Evolutionary conservation across 2,329 filamentous ascomycete genomes (phyloP).

Genomic region (Fusarium devonianum): DNA sequence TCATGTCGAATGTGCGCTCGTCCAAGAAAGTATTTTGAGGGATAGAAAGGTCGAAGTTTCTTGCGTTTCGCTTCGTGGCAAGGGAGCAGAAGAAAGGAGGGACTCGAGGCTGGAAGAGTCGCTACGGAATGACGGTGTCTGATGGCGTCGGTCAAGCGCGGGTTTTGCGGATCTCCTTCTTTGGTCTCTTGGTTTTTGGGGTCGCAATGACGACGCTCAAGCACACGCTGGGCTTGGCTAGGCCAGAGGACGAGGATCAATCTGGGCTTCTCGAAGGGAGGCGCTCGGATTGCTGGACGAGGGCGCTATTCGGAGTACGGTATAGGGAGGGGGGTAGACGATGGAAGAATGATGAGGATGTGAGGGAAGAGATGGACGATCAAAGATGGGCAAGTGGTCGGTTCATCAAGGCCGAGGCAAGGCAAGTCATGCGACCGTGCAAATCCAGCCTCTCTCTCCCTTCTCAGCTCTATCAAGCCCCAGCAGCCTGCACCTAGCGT

Average conservation of each 20-base stretch:
- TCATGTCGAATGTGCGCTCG: conserved; percentile 13
- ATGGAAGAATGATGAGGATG: background rate
- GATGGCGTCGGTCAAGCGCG: conserved; percentile 17
- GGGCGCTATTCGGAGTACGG: background rate
- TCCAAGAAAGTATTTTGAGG: background rate
- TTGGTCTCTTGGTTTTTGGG: background rate
- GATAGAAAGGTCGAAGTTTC: conserved; percentile 10
- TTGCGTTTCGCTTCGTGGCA: background rate
- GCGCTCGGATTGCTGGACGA: conserved; percentile 1
- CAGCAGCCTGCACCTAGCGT: background rate
- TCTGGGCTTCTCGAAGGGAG: background rate
- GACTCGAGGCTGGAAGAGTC: background rate
- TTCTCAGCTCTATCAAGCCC: conserved; percentile 21
- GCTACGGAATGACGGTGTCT: conserved; percentile 25
- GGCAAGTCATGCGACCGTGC: conserved; percentile 30
- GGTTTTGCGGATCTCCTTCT: no score
- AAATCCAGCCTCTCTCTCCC: background rate
- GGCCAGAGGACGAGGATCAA: conserved; percentile 2
- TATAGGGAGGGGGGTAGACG: background rate
- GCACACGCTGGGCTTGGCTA: conserved; percentile 29
- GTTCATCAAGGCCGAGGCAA: background rate
- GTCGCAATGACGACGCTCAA: conserved; percentile 26
- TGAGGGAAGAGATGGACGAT: background rate
- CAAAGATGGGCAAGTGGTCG: background rate
- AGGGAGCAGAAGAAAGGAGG: background rate